Evolutionary conservation across 2,329 filamentous ascomycete species (phyloP), one percentile per base, ranked within the genome.

Genomic region (Aspergillus sp.): DNA sequence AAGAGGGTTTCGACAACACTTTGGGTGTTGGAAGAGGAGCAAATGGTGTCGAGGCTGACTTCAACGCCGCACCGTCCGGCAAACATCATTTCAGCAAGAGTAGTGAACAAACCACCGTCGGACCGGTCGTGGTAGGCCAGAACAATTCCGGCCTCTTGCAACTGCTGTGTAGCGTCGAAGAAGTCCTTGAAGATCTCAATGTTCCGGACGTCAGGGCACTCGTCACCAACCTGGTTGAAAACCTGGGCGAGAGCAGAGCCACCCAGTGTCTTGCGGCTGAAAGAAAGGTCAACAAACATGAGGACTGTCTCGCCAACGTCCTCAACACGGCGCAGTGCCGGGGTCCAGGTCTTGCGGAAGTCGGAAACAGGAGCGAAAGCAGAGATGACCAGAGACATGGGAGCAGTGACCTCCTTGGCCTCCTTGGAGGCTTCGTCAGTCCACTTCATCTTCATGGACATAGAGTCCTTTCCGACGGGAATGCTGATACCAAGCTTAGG

Each of bases 371-470:
- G 81, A 1, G 86, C 85, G 60, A 97, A 96, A 1, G 93, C 88
- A 5, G 93, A 90, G 55, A 97, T 90, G 43, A 96, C 84, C 5
- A 95, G 78, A 1, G 91, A 95, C 56, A 97, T 81, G 1, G 93
- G 93, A 5, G 93, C 88, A 32, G 89, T 96, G 39, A 97, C 91
- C 53, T 90, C 90, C 71, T 87, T 93, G 10, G 77, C 70, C 49
- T 86, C 77, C 12, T 81, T 79, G 28, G 74, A 79, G 44, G 78
- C 72, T 48, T 74, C 73, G 53, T 91, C 86, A 60, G 82, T 86
- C 93, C 93, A 97, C 44, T 89, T 89, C 59, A 94, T 91, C 75
- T 96, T 96, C 93, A 98, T 97, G 3, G 90, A 96, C 68, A 94
- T 95, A 0, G 91, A 97, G 66, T 98, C 93, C 70, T 98, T 97